Percentiles rank a stretch among this genome's conserved stretches.
These are phyloP conservation scores for Colletotrichum aenigma DNA, from an alignment of 2,329 filamentous ascomycete genomes.

Conservation along the genomic window DNA sequence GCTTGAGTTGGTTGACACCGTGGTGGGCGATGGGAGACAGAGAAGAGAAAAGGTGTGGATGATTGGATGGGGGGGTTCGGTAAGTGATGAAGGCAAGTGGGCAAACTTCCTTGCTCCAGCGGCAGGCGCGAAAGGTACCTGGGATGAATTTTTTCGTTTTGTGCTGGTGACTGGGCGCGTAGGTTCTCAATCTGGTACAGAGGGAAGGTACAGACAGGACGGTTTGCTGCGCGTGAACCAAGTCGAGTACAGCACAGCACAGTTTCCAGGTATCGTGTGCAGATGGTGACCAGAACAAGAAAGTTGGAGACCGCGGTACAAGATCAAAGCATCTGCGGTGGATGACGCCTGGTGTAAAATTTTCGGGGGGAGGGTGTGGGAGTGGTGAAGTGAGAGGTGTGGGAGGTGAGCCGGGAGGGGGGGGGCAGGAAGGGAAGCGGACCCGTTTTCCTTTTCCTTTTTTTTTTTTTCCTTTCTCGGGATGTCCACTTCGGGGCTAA, in stretches of 20 bases:
- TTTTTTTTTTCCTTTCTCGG: neutral
- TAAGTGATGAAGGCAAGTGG: slow-evolving; percentile 11
- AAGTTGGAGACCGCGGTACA: slow-evolving; percentile 16
- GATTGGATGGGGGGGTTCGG: neutral
- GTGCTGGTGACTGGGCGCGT: neutral
- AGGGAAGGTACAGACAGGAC: neutral
- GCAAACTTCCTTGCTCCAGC: neutral
- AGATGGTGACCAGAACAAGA: slow-evolving; percentile 11
- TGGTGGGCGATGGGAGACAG: neutral
- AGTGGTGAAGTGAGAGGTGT: neutral
- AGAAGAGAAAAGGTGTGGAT: neutral
- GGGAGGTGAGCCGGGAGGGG: neutral
- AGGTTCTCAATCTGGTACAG: neutral
- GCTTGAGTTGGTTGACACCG: slow-evolving; percentile 2
- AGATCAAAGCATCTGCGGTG: slow-evolving; percentile 14
- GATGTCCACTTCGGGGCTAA: slow-evolving; percentile 10
- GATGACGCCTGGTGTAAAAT: slow-evolving; percentile 7
- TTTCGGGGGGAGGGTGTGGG: neutral
- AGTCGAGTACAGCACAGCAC: neutral
- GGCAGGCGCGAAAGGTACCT: neutral
- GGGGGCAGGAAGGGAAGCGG: neutral
- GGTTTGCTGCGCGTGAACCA: neutral
- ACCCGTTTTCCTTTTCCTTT: slow-evolving; percentile 6
- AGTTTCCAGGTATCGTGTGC: neutral
- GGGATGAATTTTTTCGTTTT: neutral